Conservation (phyloP, 257 asterid species). For the Cynanchum wilfordii region DNA sequence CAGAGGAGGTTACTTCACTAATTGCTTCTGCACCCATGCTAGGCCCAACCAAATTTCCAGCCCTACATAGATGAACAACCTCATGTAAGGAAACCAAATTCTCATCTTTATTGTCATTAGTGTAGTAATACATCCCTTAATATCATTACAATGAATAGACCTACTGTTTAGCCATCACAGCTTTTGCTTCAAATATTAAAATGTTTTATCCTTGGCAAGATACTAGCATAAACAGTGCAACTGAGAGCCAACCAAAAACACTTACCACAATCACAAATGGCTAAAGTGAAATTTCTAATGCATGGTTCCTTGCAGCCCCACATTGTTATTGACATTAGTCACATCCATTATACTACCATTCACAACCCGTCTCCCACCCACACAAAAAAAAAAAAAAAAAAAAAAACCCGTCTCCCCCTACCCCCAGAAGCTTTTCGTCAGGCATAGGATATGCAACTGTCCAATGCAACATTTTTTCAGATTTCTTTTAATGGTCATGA, state of each 20-base stretch:
- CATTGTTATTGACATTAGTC: neutral
- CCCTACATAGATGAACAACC: slow-evolving; percentile 37
- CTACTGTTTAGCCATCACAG: neutral
- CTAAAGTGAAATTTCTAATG: neutral
- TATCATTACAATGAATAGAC: neutral
- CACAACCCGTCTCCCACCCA: too few relatives aligned
- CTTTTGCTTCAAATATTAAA: neutral
- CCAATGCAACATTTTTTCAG: neutral
- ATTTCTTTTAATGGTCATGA: neutral
- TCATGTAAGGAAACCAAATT: neutral
- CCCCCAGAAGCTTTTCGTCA: neutral
- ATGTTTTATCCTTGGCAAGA: neutral
- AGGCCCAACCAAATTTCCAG: slow-evolving; percentile 76
- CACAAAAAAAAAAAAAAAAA: too few relatives aligned
- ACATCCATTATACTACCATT: neutral
- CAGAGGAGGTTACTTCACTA: slow-evolving; percentile 83
- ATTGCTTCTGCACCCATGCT: slow-evolving; percentile 73
- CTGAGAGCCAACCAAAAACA: neutral
- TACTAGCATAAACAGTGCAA: neutral
- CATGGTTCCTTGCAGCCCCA: neutral
- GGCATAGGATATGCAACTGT: neutral
- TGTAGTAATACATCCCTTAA: neutral
- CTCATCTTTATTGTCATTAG: neutral
- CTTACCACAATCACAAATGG: neutral
- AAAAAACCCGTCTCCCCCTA: neutral